phyloP scores from a whole-genome alignment of 306 rosid genomes.

The Psophocarpus tetragonolobus region DNA sequence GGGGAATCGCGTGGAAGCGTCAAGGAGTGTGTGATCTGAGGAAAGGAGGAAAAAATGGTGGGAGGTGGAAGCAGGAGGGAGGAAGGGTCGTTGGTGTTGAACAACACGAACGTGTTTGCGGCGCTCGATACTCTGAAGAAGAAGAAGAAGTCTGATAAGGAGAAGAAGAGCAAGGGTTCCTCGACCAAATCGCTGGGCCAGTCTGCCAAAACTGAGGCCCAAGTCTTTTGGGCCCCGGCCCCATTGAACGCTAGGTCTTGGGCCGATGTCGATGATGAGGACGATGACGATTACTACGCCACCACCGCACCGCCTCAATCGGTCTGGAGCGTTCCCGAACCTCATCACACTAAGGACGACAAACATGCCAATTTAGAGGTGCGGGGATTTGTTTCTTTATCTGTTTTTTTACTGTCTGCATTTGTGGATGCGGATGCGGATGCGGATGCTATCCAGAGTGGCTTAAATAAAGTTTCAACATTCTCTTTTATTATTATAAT shows the following conservation, averaged over 20 bases:
- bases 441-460: background rate
- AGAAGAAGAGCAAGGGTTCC: slow-evolving; percentile 44
- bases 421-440: background rate
- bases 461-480: background rate
- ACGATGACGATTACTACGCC: slow-evolving; percentile 70
- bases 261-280: slow-evolving; percentile 84
- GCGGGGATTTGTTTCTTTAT: background rate
- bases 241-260: slow-evolving; percentile 57
- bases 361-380: slow-evolving; percentile 61
- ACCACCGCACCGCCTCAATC: slow-evolving; percentile 62
- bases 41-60: slow-evolving; percentile 43
- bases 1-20: background rate
- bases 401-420: background rate
- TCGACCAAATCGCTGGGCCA: slow-evolving; percentile 48
- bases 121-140: slow-evolving; percentile 77
- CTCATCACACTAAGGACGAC: slow-evolving; percentile 51
- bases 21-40: background rate
- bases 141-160: slow-evolving; percentile 61
- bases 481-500: background rate
- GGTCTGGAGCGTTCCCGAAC: slow-evolving; percentile 52
- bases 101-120: slow-evolving; percentile 68
- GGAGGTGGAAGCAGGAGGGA: slow-evolving; percentile 76
- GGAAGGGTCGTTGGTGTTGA: slow-evolving; percentile 56
- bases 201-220: slow-evolving; percentile 27
- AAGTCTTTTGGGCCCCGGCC: slow-evolving; percentile 72